A percentile compares a stretch with the other conserved stretches of the same genome.
Conservation (phyloP, 2,329 filamentous ascomycete species). For the Fusarium floridanum region DNA sequence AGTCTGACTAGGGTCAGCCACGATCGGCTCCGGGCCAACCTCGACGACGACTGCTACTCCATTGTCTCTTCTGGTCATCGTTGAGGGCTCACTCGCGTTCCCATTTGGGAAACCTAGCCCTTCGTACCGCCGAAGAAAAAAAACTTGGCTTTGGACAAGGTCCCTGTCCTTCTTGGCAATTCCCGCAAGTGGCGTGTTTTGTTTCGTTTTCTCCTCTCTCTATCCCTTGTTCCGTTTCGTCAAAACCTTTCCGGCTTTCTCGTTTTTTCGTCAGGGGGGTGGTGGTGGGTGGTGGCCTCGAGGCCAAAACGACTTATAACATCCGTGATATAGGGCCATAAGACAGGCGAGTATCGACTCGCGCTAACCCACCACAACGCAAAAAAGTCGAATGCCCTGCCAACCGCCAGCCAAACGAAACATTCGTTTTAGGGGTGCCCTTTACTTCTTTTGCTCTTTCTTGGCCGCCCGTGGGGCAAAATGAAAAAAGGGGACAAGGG, state of each 20-base stretch:
- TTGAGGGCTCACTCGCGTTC: slow-evolving; percentile 3
- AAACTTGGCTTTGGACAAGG: slow-evolving; percentile 4
- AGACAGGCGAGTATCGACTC: slow-evolving; percentile 43
- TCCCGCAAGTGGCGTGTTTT: slow-evolving; percentile 38
- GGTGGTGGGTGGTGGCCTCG: background rate
- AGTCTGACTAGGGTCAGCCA: slow-evolving; percentile 20
- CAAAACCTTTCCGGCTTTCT: background rate
- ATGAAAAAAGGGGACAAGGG: slow-evolving; percentile 10
- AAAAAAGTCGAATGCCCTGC: slow-evolving; percentile 24
- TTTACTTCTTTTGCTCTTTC: slow-evolving; percentile 19
- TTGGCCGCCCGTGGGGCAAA: slow-evolving; percentile 32
- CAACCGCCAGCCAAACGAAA: slow-evolving; percentile 42
- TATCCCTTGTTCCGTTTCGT: slow-evolving; percentile 18
- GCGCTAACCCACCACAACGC: slow-evolving; percentile 34
- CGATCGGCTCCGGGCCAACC: slow-evolving; percentile 31
- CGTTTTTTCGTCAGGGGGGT: background rate
- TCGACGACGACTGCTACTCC: slow-evolving; percentile 12
- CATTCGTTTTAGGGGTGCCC: slow-evolving; percentile 33
- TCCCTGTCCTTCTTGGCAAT: slow-evolving; percentile 11
- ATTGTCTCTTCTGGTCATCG: background rate
- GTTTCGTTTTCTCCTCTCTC: slow-evolving; percentile 37
- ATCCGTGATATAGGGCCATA: slow-evolving; percentile 45
- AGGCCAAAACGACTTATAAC: slow-evolving; percentile 36
- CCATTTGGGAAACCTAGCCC: slow-evolving; percentile 27
- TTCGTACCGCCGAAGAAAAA: slow-evolving; percentile 19